Evolutionary conservation across 1,284 basidiomycete genomes (phyloP), one percentile per base, ranked within the genome.

Genomic region (Sanghuangporus baumii): DNA sequence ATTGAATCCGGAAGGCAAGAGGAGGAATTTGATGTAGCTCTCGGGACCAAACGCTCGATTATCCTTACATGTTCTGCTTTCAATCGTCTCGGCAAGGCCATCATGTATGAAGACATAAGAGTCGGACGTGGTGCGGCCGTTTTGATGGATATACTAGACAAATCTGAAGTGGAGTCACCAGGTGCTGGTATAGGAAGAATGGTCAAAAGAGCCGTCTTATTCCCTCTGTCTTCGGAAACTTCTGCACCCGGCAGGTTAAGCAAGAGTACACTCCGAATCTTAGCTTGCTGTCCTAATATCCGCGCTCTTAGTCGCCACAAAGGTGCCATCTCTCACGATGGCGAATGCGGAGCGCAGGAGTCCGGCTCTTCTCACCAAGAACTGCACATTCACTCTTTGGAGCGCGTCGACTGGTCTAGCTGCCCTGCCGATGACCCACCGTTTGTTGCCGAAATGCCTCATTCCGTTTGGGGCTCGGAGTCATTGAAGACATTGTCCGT

Each of bases 51-150:
- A 34, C 40, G 16, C 5, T 55, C 60, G 12, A 43, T 61, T n/a
- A 31, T 9, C 7, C 43, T 57, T 6, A 26, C 43, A 1, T 61
- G 60, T 37, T 61, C 60, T 34, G 23, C 41, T 12, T 61, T 55
- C 23, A 61, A 37, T n/a, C 40, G 18, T 1, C n/a, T 61, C n/a
- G 26, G 40, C 14, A 23, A 26, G 1, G 52, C 41, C 26, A 34
- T 61, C 6, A 26, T 61, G 43, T 57, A 55, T 23, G 60, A 61
- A 34, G 60, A 61, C 18, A 48, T 61, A 34, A 26, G 52, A 31
- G 50, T 61, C 16, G n/a, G 60, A 16, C 54, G 55, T 20, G 60
- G 60, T 3, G 20, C n/a, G 16, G 51, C 26, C 4, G 40, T 16
- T 12, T 38, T 61, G 6, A 37, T 41, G 8, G 52, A 61, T 31